Conservation (phyloP, 2,329 filamentous ascomycete species). For the Delphinella strobiligena region DNA sequence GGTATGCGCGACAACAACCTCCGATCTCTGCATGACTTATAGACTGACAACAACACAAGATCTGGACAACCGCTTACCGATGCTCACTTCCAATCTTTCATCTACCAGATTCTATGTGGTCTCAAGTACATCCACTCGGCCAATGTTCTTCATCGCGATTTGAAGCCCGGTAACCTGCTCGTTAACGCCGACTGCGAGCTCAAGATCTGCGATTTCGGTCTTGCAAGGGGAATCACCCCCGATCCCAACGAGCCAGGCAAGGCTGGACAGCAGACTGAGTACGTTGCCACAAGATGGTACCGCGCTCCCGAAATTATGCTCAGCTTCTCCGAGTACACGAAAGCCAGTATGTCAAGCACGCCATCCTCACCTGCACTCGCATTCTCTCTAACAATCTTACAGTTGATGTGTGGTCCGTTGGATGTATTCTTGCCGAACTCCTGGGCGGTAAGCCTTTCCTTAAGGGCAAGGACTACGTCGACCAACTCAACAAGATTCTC, state of each 20-base stretch:
- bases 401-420: constrained; percentile 99
- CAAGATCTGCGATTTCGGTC: constrained; percentile 97
- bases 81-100: constrained; percentile 98
- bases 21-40: background rate
- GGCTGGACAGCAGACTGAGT: constrained; percentile 98
- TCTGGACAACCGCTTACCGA: constrained; percentile 95
- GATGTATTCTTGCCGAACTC: constrained; percentile 92
- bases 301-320: constrained; percentile 98
- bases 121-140: constrained; percentile 99
- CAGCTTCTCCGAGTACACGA: constrained; percentile 99
- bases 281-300: constrained; percentile 97
- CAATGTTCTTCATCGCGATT: constrained; percentile 89
- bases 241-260: constrained; percentile 78
- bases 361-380: background rate
- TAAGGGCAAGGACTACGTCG: constrained; percentile 97
- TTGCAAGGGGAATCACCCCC: constrained; percentile 91
- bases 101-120: constrained; percentile 98
- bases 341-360: constrained; percentile 70
- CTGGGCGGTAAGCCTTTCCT: constrained; percentile 96
- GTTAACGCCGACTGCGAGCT: constrained; percentile 99
- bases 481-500: constrained; percentile 97
- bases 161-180: constrained; percentile 93
- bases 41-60: constrained; percentile 22
- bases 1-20: no score
- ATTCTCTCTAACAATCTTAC: background rate